These are phyloP conservation scores for Achlya hypogyna DNA, from an alignment of 352 stramenopile genomes.

Conservation along the genomic window DNA sequence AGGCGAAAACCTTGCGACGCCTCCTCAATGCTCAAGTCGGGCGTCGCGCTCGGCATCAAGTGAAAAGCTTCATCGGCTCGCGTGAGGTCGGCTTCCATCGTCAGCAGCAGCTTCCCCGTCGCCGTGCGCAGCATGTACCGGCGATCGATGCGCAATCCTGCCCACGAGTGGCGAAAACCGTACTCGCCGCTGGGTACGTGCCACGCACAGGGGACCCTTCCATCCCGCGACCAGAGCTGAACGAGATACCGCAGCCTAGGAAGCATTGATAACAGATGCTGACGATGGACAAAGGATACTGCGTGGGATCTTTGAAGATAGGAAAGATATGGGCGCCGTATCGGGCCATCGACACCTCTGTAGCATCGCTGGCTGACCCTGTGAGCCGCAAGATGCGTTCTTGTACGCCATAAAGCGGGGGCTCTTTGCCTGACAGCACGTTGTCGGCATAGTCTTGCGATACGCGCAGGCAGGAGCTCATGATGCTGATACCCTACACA, in stretches of 20 bases:
- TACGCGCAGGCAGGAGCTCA: conserved; percentile 35
- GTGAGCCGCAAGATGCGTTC: conserved; percentile 55
- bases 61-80: conserved; percentile 43
- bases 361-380: conserved; percentile 46
- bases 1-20: conserved; percentile 51
- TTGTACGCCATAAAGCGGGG: conserved; percentile 38
- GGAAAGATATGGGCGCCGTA: conserved; percentile 57
- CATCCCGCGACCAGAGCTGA: conserved; percentile 39
- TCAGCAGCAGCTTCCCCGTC: conserved; percentile 53
- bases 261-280: background rate
- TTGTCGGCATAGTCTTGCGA: conserved; percentile 39
- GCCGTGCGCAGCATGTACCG: conserved; percentile 50
- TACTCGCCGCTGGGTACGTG: conserved; percentile 39
- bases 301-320: conserved; percentile 40
- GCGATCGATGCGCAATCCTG: conserved; percentile 33
- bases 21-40: conserved; percentile 50
- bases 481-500: conserved; percentile 35
- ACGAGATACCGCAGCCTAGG: conserved; percentile 32
- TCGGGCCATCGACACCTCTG: conserved; percentile 50
- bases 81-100: conserved; percentile 52
- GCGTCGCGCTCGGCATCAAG: conserved; percentile 26
- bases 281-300: conserved; percentile 19
- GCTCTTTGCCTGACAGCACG: conserved; percentile 40
- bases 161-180: conserved; percentile 56
- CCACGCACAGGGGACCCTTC: conserved; percentile 50